Evolutionary conservation across 805 yeast genomes (phyloP).

Genomic region (Wickerhamiella occidentalis): DNA sequence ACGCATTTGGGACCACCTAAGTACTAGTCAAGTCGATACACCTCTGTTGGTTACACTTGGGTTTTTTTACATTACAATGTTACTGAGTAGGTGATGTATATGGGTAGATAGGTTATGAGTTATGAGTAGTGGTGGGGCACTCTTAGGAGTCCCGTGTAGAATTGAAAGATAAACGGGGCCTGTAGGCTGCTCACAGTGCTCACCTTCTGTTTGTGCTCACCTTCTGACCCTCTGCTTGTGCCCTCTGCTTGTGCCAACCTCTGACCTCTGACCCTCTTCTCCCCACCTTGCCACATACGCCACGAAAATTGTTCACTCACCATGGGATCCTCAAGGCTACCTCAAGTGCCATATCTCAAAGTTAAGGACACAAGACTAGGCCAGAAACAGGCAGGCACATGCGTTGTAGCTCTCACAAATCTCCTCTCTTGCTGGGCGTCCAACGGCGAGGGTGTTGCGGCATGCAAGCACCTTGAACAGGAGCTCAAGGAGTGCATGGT

Average conservation of each 20-base stretch:
- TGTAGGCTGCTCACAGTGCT: too few relatives aligned
- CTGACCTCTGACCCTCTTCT: neutral
- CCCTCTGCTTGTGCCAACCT: too few relatives aligned
- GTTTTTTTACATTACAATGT: neutral
- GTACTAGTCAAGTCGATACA: neutral
- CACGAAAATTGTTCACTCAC: constrained; percentile 3
- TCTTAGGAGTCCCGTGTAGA: too few relatives aligned
- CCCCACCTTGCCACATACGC: neutral
- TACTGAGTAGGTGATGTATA: neutral
- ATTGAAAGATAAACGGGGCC: too few relatives aligned
- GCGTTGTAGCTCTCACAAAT: constrained; percentile 71
- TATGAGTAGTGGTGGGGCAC: too few relatives aligned
- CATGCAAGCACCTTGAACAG: constrained; percentile 51
- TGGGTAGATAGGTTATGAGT: neutral
- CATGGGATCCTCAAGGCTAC: constrained; percentile 9
- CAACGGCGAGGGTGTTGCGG: constrained; percentile 67
- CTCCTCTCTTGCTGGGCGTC: constrained; percentile 94
- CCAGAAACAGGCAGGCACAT: constrained; percentile 32
- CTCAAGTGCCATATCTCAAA: constrained; percentile 14
- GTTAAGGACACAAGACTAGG: constrained; percentile 13
- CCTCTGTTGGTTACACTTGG: neutral
- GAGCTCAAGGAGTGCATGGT: constrained; percentile 69
- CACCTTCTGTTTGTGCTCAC: too few relatives aligned
- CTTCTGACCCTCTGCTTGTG: too few relatives aligned
- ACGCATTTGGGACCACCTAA: neutral